A percentile compares a stretch with the other conserved stretches of the same genome.
Conservation (phyloP, 768 basidiomycete genomes). For the Gymnopilus junonius region DNA sequence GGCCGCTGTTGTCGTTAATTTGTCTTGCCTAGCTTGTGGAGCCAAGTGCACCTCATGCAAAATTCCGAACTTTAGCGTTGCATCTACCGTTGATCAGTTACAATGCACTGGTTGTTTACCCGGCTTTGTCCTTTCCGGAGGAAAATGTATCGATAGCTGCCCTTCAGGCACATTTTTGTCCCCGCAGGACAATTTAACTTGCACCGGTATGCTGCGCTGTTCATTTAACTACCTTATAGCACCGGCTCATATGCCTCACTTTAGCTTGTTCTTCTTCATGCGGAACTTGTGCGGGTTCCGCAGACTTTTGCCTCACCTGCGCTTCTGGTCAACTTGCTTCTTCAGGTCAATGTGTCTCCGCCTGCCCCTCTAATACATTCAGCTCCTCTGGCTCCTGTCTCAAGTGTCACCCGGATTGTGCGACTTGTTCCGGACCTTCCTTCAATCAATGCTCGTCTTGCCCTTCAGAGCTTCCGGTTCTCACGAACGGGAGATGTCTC, state of each 20-base stretch:
- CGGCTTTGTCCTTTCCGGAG: conserved; percentile 73
- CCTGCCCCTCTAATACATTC: conserved; percentile 78
- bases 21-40: conserved; percentile 64
- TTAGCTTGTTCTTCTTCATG: conserved; percentile 58
- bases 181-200: conserved; percentile 74
- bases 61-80: conserved; percentile 71
- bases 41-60: conserved; percentile 80
- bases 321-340: conserved; percentile 66
- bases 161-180: conserved; percentile 76
- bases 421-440: conserved; percentile 76
- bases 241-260: conserved; percentile 10
- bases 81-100: conserved; percentile 65
- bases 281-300: conserved; percentile 66
- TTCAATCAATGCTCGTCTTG: conserved; percentile 84
- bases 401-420: conserved; percentile 86
- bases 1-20: conserved; percentile 2
- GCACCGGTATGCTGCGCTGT: conserved; percentile 60
- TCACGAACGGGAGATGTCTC: conserved; percentile 76
- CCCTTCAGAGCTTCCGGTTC: conserved; percentile 67
- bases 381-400: conserved; percentile 67
- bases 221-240: not conserved
- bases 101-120: conserved; percentile 83
- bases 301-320: conserved; percentile 79
- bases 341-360: conserved; percentile 72
- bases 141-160: conserved; percentile 71